Evolutionary conservation across 495 filamentous ascomycete genomes (phyloP), one percentile per base, ranked within the genome.

Genomic region (Astrothelium subdiscretum): DNA sequence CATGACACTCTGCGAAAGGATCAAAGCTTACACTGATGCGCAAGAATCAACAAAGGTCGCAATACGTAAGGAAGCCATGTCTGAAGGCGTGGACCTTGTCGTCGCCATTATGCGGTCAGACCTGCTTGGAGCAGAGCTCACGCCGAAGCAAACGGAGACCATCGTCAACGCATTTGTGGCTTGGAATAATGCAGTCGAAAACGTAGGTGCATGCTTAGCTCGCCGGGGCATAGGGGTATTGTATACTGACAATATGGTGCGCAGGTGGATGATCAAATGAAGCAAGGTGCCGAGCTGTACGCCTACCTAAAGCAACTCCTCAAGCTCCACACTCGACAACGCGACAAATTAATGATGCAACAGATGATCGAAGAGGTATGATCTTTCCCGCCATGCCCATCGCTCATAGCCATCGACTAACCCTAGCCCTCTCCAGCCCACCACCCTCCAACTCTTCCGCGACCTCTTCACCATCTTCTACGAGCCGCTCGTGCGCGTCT

Each of bases 391-490:
- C 54, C 22, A 20, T 5, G 2, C 31, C 27, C 8, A 2, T 24
- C 18, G 18, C 31, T 40, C 57, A 29, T 42, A n/a, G 29, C 32
- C 26, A 29, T 26, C 32, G 35, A 27, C 20, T 35, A 40, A 58
- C 65, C 58, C 57, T 6, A 20, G 12, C 24, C 31, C 59, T 26
- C 31, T 26, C 5, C 57, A 77, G 74, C 90, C 94, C 0, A 89
- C 89, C 22, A 97, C 94, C 6, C 80, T 97, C 27, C 88, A 94
- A 68, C 79, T 98, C 48, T 94, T 98, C 80, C 85, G 91, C 43
- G 95, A 97, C 67, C 84, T 98, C 52, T 97, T 98, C 74, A 95
- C 91, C 22, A 97, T 98, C 70, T 98, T 98, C 79, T 98, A 98
- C 74, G 94, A 98, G 71, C 94, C 94, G 0, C 83, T 98, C 11